Conservation (phyloP, 2,329 filamentous ascomycete species). For the Ustilaginoidea virens region DNA sequence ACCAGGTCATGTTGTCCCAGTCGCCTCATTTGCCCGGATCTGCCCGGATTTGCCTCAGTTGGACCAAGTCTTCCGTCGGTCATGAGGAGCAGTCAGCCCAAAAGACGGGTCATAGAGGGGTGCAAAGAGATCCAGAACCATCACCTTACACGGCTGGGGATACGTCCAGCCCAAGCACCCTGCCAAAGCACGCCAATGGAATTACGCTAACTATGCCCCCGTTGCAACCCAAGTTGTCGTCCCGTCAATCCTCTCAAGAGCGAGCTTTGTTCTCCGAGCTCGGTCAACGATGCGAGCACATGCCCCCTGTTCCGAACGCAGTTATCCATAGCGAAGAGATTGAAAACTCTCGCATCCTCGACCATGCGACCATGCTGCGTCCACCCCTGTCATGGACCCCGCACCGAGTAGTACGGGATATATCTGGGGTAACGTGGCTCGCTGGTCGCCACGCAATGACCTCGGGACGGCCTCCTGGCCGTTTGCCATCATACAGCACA, state of each 20-base stretch:
- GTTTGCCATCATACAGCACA: slow-evolving; percentile 26
- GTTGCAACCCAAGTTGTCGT: slow-evolving; percentile 33
- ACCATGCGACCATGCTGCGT: slow-evolving; percentile 36
- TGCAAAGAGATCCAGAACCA: slow-evolving; percentile 23
- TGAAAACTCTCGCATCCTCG: slow-evolving; percentile 21
- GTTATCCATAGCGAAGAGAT: slow-evolving; percentile 13
- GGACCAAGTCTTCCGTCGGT: slow-evolving; percentile 30
- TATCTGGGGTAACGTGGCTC: slow-evolving; percentile 23
- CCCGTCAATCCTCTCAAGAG: slow-evolving; percentile 32
- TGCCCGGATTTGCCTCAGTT: slow-evolving; percentile 27
- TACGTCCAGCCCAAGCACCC: slow-evolving; percentile 39
- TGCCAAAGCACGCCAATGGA: slow-evolving; percentile 37
- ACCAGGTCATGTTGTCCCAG: slow-evolving; percentile 1
- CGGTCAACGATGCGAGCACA: slow-evolving; percentile 24
- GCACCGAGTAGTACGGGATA: slow-evolving; percentile 33
- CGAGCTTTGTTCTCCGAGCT: slow-evolving; percentile 28
- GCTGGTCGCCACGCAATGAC: slow-evolving; percentile 38
- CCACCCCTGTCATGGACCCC: slow-evolving; percentile 34
- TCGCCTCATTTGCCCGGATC: slow-evolving; percentile 25
- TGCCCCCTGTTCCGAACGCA: slow-evolving; percentile 29
- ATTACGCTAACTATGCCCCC: slow-evolving; percentile 34
- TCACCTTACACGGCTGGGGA: slow-evolving; percentile 43
- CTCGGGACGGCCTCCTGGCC: slow-evolving; percentile 33
- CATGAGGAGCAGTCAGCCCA: slow-evolving; percentile 13
- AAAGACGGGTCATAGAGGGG: slow-evolving; percentile 3